These are phyloP conservation scores for Helminthosporium solani DNA, from an alignment of 2,329 filamentous ascomycete genomes.

Conservation along the genomic window DNA sequence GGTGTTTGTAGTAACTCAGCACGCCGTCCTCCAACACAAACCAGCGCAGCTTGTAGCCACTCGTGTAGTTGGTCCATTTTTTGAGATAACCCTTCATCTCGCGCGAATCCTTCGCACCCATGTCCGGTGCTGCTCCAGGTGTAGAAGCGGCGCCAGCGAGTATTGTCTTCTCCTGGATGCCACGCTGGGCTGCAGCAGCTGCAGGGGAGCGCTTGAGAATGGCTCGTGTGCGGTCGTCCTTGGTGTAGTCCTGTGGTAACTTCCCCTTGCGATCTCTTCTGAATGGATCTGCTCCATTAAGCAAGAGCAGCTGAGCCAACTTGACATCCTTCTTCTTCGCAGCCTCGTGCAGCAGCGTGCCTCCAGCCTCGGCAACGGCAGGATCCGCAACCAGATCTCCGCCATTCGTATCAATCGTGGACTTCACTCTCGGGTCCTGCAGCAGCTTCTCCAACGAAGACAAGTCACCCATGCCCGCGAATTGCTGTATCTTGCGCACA, in stretches of 20 bases:
- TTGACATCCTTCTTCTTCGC: conserved; percentile 83
- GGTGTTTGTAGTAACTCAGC: conserved; percentile 97
- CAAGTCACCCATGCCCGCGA: conserved; percentile 74
- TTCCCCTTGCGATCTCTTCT: conserved; percentile 92
- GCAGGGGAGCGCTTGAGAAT: conserved; percentile 94
- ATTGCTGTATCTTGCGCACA: conserved; percentile 77
- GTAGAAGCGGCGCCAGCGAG: conserved; percentile 68
- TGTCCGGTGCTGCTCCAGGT: conserved; percentile 60
- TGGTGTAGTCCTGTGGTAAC: conserved; percentile 92
- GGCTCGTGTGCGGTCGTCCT: conserved; percentile 82
- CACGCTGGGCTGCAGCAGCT: conserved; percentile 87
- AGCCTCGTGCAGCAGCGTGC: conserved; percentile 89
- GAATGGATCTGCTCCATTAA: conserved; percentile 96
- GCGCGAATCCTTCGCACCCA: conserved; percentile 79
- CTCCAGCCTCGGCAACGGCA: conserved; percentile 75
- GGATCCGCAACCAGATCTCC: conserved; percentile 83
- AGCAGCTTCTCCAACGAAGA: conserved; percentile 75
- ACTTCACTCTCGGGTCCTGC: conserved; percentile 82
- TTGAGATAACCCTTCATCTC: conserved; percentile 99
- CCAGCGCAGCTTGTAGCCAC: conserved; percentile 94
- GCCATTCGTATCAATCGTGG: conserved; percentile 87
- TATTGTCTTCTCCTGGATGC: conserved; percentile 96
- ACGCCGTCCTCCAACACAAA: conserved; percentile 98
- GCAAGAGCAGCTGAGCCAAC: conserved; percentile 83
- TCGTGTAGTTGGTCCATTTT: conserved; percentile 99